Percentiles rank a stretch among this genome's conserved stretches.
Conservation (phyloP, 768 basidiomycete species). For the Tulasnella sp. region DNA sequence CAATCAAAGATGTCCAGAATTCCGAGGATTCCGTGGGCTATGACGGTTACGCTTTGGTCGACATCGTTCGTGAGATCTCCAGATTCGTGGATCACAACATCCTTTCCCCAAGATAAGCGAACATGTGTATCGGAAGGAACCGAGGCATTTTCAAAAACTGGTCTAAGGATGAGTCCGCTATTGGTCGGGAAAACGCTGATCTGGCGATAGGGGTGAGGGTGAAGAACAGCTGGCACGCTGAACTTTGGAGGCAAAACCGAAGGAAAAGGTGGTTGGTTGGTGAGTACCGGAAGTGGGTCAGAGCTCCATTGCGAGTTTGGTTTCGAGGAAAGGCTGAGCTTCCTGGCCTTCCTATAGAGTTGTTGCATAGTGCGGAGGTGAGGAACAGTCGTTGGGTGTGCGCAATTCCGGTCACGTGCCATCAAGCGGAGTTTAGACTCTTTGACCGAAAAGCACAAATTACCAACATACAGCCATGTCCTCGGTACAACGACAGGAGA, state of each 20-base stretch:
- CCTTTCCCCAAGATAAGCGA: conserved; percentile 51
- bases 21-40: conserved; percentile 68
- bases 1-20: conserved; percentile 60
- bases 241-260: conserved; percentile 44
- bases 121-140: conserved; percentile 26
- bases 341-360: conserved; percentile 3
- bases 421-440: too few species aligned
- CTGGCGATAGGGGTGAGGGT: conserved; percentile 58
- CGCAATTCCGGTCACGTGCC: too few species aligned
- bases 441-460: too few species aligned
- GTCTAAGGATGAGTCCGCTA: conserved; percentile 56
- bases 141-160: conserved; percentile 33
- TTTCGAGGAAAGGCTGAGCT: background rate
- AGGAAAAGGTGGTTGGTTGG: background rate
- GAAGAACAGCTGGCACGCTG: conserved; percentile 54
- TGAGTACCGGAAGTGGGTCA: background rate
- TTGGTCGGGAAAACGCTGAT: conserved; percentile 48
- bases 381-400: conserved; percentile 1
- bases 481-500: too few species aligned
- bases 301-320: background rate
- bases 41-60: conserved; percentile 33
- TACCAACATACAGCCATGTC: too few species aligned
- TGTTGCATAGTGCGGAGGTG: conserved; percentile 9
- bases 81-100: conserved; percentile 40
- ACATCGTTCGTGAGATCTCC: conserved; percentile 23